Base-by-base conservation (phyloP, 2,329 filamentous ascomycete genomes). In the Fonsecaea pugnacius region DNA sequence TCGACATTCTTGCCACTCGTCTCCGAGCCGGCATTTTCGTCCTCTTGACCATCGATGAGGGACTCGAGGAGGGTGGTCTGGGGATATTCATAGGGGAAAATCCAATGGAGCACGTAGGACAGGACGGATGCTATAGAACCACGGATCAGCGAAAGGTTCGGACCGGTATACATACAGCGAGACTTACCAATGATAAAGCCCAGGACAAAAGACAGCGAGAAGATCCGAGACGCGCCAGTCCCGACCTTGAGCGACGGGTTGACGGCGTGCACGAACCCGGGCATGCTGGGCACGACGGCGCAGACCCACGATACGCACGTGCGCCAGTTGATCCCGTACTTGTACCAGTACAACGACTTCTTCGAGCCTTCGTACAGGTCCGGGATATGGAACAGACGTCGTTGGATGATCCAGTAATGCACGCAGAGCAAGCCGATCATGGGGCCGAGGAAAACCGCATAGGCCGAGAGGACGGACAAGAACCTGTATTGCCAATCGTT, bases 391-490 rank as follows among this genome's bases (percentile, higher is more conserved):
- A 82, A 65, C 10, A 72, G 72, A 4, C 75, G 72, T 16, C 67
- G 59, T 6, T 79, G 74, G 4, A 83, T 71, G n/a, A 75, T 30
- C 40, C 66, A 72, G 64, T 73, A 75, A 50, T 74, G 71, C 10
- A 67, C 69, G 55, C 76, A 75, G 18, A 62, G 53, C 32, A 67
- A 18, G 4, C 73, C 73, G 55, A 67, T 68, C 69, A 79, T 75
- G 0, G 81, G 80, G 0, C 76, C 79, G 5, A 82, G 73, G 70
- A 83, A 82, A 16, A 81, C 78, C 3, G 73, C 75, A 67, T 79
- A 84, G 1, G 75, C 78, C 7, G 71, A 75, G 14, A 84, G 72
- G 1, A 83, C 81, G 35, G 73, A 76, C 66, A 83, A 76, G 71
- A 84, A 83, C 0, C 57, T 58, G 16, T 10, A 16, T 16, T 4